Conservation (phyloP, 768 basidiomycete species). For the Melanogaster broomeanus region DNA sequence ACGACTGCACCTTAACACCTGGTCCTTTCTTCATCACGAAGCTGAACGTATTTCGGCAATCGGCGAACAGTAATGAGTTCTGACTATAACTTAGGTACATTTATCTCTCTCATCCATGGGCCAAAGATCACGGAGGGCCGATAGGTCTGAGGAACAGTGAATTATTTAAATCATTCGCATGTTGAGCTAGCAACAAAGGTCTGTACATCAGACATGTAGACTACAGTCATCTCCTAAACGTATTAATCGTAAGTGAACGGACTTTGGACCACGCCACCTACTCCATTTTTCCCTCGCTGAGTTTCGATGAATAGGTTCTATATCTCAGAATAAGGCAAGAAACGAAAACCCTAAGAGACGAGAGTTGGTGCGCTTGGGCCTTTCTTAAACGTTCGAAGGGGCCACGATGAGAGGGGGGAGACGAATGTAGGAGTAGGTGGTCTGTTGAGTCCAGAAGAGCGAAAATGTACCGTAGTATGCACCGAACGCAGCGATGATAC, state of each 20-base stretch:
- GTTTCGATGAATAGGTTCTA: not conserved
- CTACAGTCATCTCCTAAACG: not conserved
- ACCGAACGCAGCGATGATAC: constrained; percentile 27
- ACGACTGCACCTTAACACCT: too few relatives aligned
- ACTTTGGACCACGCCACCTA: not conserved
- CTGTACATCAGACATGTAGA: constrained; percentile 1
- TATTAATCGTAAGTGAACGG: not conserved
- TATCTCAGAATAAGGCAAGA: not conserved
- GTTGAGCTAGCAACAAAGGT: not conserved
- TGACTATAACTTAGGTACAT: too few relatives aligned
- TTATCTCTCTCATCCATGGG: too few relatives aligned
- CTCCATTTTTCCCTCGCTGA: not conserved
- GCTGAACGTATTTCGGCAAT: not conserved
- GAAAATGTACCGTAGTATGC: constrained; percentile 31
- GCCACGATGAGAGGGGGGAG: constrained; percentile 21
- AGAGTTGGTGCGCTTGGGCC: not conserved
- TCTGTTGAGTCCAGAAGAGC: constrained; percentile 30
- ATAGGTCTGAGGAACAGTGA: too few relatives aligned
- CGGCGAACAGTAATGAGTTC: too few relatives aligned
- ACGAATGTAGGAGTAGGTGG: constrained; percentile 27
- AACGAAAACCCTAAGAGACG: not conserved
- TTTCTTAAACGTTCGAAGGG: constrained; percentile 13
- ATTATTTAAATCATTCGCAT: constrained; percentile 7
- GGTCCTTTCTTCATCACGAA: too few relatives aligned
- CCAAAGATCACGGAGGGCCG: too few relatives aligned